phyloP scores from a whole-genome alignment of 805 yeast genomes.

The Pichia eremophila region DNA sequence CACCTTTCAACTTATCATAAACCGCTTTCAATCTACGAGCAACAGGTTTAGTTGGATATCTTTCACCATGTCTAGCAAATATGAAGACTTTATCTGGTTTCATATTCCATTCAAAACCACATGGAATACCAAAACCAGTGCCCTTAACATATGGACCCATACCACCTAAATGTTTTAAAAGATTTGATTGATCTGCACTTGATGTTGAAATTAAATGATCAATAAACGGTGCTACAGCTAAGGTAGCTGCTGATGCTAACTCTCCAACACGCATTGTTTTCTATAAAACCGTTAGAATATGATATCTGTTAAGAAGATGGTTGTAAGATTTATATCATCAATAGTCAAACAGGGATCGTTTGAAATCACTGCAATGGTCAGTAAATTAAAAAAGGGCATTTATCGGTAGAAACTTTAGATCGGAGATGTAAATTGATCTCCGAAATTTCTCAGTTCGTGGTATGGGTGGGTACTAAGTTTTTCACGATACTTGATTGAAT shows the following conservation, averaged over 20 bases:
- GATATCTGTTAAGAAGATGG: no score
- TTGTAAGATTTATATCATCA: no score
- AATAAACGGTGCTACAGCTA: neutral
- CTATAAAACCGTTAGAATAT: no score
- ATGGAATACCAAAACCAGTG: slow-evolving; percentile 48
- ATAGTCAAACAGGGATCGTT: no score
- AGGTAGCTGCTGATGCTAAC: neutral
- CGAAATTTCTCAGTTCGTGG: no score
- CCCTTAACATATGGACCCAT: slow-evolving; percentile 45
- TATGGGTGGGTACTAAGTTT: no score
- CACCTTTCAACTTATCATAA: slow-evolving; percentile 13
- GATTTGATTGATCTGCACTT: slow-evolving; percentile 34
- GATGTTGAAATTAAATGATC: slow-evolving; percentile 1
- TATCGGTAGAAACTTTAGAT: no score
- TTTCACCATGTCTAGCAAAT: slow-evolving; percentile 70
- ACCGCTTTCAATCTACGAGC: slow-evolving; percentile 3
- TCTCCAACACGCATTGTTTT: neutral
- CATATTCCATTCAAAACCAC: neutral
- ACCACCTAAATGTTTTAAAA: slow-evolving; percentile 40
- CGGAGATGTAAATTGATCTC: no score
- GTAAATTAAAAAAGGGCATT: no score
- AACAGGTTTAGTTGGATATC: slow-evolving; percentile 50
- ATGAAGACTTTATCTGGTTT: slow-evolving; percentile 57
- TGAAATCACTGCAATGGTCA: no score
- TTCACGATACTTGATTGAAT: no score